Evolutionary conservation across 2,329 filamentous ascomycete genomes (phyloP).

Genomic region (Exophiala sp.): DNA sequence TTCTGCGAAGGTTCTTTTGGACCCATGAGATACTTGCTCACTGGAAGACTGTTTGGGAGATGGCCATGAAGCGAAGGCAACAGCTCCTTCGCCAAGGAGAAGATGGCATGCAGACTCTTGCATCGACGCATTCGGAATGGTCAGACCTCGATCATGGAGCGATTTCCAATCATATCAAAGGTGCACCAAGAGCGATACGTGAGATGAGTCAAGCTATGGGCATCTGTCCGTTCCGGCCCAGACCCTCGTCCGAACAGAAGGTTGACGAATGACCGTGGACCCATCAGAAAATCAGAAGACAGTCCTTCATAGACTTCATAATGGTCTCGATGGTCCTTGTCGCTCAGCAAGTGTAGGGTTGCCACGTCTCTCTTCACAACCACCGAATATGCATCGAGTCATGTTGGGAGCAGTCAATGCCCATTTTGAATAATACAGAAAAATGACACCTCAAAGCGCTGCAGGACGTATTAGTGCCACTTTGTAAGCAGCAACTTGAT

Average conservation of each 20-base stretch:
- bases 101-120: background rate
- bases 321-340: too few species aligned
- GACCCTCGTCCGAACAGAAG: background rate
- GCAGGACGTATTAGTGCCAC: too few species aligned
- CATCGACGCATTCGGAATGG: background rate
- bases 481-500: too few species aligned
- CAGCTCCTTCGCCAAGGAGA: conserved; percentile 8
- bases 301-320: background rate
- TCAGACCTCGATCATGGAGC: background rate
- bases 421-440: too few species aligned
- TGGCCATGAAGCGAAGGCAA: conserved; percentile 13
- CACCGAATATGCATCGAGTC: too few species aligned
- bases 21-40: conserved; percentile 16
- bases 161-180: conserved; percentile 8
- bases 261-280: too few species aligned
- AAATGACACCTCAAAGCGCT: too few species aligned
- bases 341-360: too few species aligned
- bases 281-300: background rate
- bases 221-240: conserved; percentile 15
- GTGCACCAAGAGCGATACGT: conserved; percentile 10
- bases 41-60: conserved; percentile 21
- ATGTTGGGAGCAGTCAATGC: too few species aligned
- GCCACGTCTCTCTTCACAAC: too few species aligned
- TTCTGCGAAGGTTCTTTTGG: conserved; percentile 22
- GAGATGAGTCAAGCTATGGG: conserved; percentile 20